Evolutionary conservation across 345 rosid genomes (phyloP).

Genomic region (Acer saccharum): DNA sequence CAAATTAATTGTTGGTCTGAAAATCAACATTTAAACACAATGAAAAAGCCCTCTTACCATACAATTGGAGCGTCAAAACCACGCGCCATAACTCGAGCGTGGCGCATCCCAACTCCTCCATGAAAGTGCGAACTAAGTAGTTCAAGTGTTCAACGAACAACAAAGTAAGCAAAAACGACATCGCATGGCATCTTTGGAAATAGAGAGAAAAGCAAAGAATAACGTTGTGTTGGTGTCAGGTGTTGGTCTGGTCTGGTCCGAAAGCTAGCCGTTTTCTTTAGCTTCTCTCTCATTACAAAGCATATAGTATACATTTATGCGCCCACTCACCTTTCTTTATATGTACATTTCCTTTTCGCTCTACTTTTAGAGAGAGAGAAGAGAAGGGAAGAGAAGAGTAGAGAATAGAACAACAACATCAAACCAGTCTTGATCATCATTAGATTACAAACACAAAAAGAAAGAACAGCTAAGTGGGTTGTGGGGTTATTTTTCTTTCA

Average conservation of each 20-base stretch:
- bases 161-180: background rate
- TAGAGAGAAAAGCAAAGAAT: slow-evolving; percentile 27
- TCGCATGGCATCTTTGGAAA: background rate
- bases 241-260: slow-evolving; percentile 32
- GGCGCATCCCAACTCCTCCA: background rate
- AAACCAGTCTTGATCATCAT: slow-evolving; percentile 33
- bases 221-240: slow-evolving; percentile 40
- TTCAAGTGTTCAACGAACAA: too few species aligned
- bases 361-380: slow-evolving; percentile 27
- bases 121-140: background rate
- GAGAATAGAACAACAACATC: slow-evolving; percentile 3
- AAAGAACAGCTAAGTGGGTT: background rate
- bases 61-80: slow-evolving; percentile 24
- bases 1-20: background rate
- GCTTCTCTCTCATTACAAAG: slow-evolving; percentile 33
- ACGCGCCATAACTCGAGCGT: slow-evolving; percentile 14
- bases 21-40: background rate
- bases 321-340: slow-evolving; percentile 21
- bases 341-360: slow-evolving; percentile 31
- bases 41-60: slow-evolving; percentile 33
- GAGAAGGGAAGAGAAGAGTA: slow-evolving; percentile 9
- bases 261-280: slow-evolving; percentile 53
- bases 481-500: background rate
- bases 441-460: slow-evolving; percentile 29
- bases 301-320: slow-evolving; percentile 38